Evolutionary conservation across 176 grass and related monocot genomes (phyloP), one percentile per base, ranked within the genome.

Genomic region (Lolium perenne): DNA sequence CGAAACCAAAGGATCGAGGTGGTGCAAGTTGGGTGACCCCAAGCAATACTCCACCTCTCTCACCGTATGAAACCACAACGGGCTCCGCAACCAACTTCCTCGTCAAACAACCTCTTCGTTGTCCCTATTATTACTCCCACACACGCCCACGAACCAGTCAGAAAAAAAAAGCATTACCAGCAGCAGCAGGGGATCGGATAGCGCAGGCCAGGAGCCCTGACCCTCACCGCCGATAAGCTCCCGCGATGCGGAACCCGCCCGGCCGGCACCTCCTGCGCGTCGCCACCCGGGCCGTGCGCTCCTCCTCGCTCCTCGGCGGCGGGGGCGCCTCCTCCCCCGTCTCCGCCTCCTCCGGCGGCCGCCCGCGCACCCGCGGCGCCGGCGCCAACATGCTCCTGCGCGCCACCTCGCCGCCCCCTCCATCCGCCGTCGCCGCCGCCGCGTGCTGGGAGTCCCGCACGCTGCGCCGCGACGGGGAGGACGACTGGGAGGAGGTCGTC

Each of bases 401-500:
- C 18, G 81, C 83, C 16, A 90, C 77, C 38, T 85, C 88, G 53
- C 88, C 91, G 47, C 83, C 83, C 20, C 88, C 86, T 20, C 88
- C 80, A 25, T 86, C 80, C 46, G 73, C 84, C 13, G 61, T 90
- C 60, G 85, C 84, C 32, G 73, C 68, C 38, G 79, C 86, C 23
- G 32, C 84, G 14, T 71, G 23, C 50, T 86, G 93, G 90, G 86
- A 83, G 9, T 85, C 88, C 61, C 75, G 82, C 85, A 38, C 87
- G 61, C 45, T 74, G 16, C 81, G 72, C 75, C 62, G 63, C 14
- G 84, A 89, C 67, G 93, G 81, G 16, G 87, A 82, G 66, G 93
- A 88, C 20, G 90, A 86, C 40, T 90, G 93, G 93, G 83, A 92
- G 76, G 82, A 79, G 90, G 90, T 91, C 71, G 87, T 92, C 77